phyloP scores from a whole-genome alignment of 2,329 filamentous ascomycete genomes.

The Torrubiellomyces zombiae region DNA sequence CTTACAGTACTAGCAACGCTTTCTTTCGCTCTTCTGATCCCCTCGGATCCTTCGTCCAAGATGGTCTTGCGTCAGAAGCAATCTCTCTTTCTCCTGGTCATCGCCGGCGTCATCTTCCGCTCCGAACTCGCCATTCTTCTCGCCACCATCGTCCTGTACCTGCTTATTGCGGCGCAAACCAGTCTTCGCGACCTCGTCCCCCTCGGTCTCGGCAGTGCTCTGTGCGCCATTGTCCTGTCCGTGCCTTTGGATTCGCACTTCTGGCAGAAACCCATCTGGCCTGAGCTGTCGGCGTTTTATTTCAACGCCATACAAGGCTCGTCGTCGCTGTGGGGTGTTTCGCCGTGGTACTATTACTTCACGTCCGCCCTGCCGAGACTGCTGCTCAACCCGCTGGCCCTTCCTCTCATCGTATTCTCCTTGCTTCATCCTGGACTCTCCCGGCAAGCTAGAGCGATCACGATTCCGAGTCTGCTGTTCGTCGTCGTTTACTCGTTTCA shows the following conservation, averaged over 20 bases:
- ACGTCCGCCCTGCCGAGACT: slow-evolving; percentile 65
- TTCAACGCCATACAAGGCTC: slow-evolving; percentile 80
- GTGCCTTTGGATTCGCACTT: slow-evolving; percentile 79
- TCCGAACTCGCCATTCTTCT: slow-evolving; percentile 78
- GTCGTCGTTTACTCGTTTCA: slow-evolving; percentile 69
- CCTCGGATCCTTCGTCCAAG: slow-evolving; percentile 13
- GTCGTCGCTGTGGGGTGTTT: slow-evolving; percentile 74
- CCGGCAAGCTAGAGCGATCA: slow-evolving; percentile 27
- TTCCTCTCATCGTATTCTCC: slow-evolving; percentile 36
- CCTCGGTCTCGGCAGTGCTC: slow-evolving; percentile 47
- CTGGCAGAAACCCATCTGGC: slow-evolving; percentile 81
- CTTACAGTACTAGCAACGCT: slow-evolving; percentile 38
- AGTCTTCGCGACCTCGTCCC: slow-evolving; percentile 41
- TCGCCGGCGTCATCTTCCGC: slow-evolving; percentile 72
- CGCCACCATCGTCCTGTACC: slow-evolving; percentile 44
- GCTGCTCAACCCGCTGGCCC: slow-evolving; percentile 60
- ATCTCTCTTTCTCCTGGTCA: slow-evolving; percentile 58
- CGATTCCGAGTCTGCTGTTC: slow-evolving; percentile 55
- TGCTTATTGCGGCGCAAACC: slow-evolving; percentile 40
- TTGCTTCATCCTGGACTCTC: slow-evolving; percentile 29
- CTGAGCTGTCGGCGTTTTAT: slow-evolving; percentile 75
- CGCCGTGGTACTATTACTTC: slow-evolving; percentile 78
- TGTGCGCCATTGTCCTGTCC: slow-evolving; percentile 51
- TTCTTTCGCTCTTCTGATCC: slow-evolving; percentile 34
- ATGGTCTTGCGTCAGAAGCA: slow-evolving; percentile 35